Conservation (phyloP, 768 basidiomycete genomes). For the Heimioporus sp. region DNA sequence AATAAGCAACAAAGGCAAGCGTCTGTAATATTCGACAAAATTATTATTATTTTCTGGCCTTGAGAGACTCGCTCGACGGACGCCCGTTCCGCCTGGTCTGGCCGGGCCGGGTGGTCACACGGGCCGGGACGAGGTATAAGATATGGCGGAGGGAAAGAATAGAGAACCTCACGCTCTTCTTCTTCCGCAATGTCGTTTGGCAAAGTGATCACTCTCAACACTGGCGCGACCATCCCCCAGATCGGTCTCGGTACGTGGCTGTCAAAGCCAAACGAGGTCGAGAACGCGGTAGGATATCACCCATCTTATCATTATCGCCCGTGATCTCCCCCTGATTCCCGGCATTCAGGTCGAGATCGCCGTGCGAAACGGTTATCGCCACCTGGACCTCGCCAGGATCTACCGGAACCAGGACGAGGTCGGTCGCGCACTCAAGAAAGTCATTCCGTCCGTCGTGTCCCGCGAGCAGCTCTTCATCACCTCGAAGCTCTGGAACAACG, state of each 20-base stretch:
- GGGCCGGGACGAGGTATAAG: neutral
- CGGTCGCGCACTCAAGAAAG: conserved; percentile 69
- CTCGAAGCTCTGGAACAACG: conserved; percentile 80
- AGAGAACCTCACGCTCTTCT: neutral
- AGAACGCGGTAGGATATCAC: conserved; percentile 51
- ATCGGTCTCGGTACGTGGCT: conserved; percentile 86
- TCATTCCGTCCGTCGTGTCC: conserved; percentile 73
- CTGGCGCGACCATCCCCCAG: conserved; percentile 60
- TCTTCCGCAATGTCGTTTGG: conserved; percentile 39
- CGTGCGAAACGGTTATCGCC: conserved; percentile 73
- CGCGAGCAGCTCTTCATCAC: conserved; percentile 83
- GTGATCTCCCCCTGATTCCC: neutral
- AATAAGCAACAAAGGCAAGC: neutral
- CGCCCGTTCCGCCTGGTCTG: too few species aligned
- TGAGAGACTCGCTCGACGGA: too few species aligned
- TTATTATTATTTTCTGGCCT: too few species aligned
- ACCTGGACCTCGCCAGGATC: conserved; percentile 80
- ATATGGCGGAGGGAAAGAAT: neutral
- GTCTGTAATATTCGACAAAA: too few species aligned
- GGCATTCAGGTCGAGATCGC: conserved; percentile 67
- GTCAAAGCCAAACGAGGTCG: conserved; percentile 72
- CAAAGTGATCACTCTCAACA: conserved; percentile 40
- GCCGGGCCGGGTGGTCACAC: too few species aligned
- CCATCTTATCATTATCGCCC: neutral
- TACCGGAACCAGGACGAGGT: conserved; percentile 82